A percentile compares a stretch with the other conserved stretches of the same genome.
Conservation (phyloP, 108 stramenopile species). For the Conticribra weissflogii region DNA sequence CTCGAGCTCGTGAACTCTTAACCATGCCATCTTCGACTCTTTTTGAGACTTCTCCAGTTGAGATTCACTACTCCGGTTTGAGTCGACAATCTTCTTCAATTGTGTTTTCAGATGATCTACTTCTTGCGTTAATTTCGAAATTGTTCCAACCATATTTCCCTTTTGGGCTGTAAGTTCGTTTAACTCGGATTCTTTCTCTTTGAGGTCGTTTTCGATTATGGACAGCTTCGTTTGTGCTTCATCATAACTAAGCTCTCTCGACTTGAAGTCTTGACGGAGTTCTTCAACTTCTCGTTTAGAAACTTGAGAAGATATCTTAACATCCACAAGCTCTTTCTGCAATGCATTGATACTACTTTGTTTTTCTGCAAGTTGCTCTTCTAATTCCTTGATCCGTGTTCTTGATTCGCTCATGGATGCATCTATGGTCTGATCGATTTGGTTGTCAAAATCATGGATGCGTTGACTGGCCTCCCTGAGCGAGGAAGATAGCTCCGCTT, state of each 20-base stretch:
- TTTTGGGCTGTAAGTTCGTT: conserved; percentile 12
- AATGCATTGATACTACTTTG: conserved; percentile 1
- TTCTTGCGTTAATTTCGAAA: conserved; percentile 18
- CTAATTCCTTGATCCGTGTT: conserved; percentile 1
- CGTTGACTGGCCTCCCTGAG: conserved; percentile 18
- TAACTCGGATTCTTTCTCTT: conserved; percentile 24
- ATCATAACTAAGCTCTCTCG: conserved; percentile 1
- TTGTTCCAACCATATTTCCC: conserved; percentile 13
- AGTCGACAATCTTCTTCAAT: background rate
- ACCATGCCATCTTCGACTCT: conserved; percentile 16
- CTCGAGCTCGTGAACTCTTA: conserved; percentile 18
- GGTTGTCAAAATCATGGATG: conserved; percentile 3
- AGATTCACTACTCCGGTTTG: background rate
- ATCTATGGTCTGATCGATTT: conserved; percentile 12
- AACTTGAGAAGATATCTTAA: conserved; percentile 1
- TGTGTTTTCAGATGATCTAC: conserved; percentile 12
- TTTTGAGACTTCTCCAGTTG: conserved; percentile 17
- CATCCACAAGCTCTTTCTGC: conserved; percentile 13
- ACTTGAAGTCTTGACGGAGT: background rate
- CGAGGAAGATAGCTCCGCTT: conserved; percentile 11
- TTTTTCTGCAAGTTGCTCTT: conserved; percentile 13
- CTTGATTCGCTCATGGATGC: conserved; percentile 10
- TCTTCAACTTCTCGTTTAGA: background rate
- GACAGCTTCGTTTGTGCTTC: conserved; percentile 17
- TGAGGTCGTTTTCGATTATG: conserved; percentile 4